These are phyloP conservation scores for Chaetomiaceae sp. DNA, from an alignment of 2,329 filamentous ascomycete species.

Conservation along the genomic window DNA sequence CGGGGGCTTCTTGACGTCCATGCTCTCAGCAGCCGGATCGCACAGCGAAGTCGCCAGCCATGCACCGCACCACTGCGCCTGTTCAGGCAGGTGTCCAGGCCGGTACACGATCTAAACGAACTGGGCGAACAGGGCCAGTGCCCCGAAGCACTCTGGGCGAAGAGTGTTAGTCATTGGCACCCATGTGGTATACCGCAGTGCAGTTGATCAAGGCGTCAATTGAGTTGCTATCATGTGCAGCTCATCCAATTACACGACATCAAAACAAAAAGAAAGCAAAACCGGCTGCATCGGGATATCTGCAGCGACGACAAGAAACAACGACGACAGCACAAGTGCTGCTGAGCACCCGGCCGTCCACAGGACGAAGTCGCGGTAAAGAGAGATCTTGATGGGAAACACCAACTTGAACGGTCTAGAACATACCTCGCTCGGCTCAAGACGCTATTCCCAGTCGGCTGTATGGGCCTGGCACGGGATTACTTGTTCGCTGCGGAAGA, in stretches of 20 bases:
- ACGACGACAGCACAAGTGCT: background rate
- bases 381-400: too few species aligned
- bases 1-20: constrained; percentile 31
- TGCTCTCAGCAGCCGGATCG: too few species aligned
- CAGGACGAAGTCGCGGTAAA: too few species aligned
- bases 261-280: background rate
- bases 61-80: too few species aligned
- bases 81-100: too few species aligned
- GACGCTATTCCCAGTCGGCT: constrained; percentile 25
- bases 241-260: background rate
- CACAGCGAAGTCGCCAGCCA: background rate
- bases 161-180: too few species aligned
- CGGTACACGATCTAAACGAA: too few species aligned
- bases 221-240: background rate
- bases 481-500: constrained; percentile 26
- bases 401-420: constrained; percentile 8
- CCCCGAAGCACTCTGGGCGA: too few species aligned
- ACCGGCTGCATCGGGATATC: too few species aligned
- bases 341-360: background rate
- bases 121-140: too few species aligned
- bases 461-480: constrained; percentile 16
- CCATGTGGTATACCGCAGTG: too few species aligned
- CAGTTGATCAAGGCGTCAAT: background rate
- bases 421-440: constrained; percentile 22
- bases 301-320: background rate